A percentile compares a stretch with the other conserved stretches of the same genome.
Conservation (phyloP, 2,329 filamentous ascomycete genomes). For the Epichloe baconii region DNA sequence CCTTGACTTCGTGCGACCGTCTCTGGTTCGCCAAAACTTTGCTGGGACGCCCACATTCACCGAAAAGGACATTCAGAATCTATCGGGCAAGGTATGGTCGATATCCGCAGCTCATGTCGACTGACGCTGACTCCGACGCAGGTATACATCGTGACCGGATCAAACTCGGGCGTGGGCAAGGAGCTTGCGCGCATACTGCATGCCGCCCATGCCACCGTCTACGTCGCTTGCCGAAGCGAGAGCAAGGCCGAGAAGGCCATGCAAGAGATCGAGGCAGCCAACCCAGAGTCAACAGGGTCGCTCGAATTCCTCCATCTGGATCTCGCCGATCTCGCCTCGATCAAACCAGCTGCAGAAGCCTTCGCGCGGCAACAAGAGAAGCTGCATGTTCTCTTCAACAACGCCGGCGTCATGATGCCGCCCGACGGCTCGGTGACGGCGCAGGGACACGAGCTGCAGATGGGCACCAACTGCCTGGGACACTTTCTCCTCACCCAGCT, state of each 20-base stretch:
- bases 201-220: slow-evolving; percentile 38
- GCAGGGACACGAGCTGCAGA: slow-evolving; percentile 29
- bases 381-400: slow-evolving; percentile 31
- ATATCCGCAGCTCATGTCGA: no score
- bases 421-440: slow-evolving; percentile 26
- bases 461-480: not conserved
- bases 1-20: not conserved
- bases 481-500: slow-evolving; percentile 5
- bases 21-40: slow-evolving; percentile 1
- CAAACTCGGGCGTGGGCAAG: slow-evolving; percentile 32
- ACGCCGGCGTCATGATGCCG: slow-evolving; percentile 30
- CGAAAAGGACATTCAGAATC: slow-evolving; percentile 51
- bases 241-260: slow-evolving; percentile 34
- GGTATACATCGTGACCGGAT: slow-evolving; percentile 38
- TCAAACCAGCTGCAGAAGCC: slow-evolving; percentile 18
- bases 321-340: slow-evolving; percentile 24
- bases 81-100: slow-evolving; percentile 29
- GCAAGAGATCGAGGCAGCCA: slow-evolving; percentile 23
- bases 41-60: slow-evolving; percentile 13
- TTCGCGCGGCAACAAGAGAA: slow-evolving; percentile 18
- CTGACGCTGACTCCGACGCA: slow-evolving; percentile 4
- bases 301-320: slow-evolving; percentile 34
- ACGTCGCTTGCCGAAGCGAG: slow-evolving; percentile 35
- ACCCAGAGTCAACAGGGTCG: slow-evolving; percentile 24
- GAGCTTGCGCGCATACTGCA: slow-evolving; percentile 42